Evolutionary conservation across 208 protist genomes (phyloP).

Genomic region (Trypanosomatidae sp.): DNA sequence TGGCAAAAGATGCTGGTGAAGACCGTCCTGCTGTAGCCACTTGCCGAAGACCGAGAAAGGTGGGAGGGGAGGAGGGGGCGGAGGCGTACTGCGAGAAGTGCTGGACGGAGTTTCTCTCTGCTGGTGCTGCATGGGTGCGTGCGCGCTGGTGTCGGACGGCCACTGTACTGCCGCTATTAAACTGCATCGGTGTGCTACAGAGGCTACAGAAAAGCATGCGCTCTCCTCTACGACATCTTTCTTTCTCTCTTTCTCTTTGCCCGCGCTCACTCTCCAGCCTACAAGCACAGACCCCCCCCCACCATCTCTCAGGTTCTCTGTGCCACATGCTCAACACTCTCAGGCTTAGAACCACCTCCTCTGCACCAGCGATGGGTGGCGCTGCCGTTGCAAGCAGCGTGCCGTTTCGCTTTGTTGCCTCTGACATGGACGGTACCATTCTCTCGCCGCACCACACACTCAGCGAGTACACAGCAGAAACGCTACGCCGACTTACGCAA

Average conservation of each 20-base stretch:
- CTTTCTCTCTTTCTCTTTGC: neutral
- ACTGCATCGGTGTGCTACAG: neutral
- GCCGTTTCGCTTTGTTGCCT: slow-evolving; percentile 42
- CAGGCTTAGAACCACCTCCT: slow-evolving; percentile 3
- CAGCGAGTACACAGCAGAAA: slow-evolving; percentile 32
- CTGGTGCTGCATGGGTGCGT: neutral
- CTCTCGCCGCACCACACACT: slow-evolving; percentile 42
- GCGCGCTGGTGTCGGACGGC: neutral
- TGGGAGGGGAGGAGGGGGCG: neutral
- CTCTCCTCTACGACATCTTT: neutral
- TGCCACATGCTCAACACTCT: slow-evolving; percentile 8
- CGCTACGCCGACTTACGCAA: slow-evolving; percentile 50
- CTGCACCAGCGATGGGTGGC: neutral
- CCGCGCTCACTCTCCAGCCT: neutral
- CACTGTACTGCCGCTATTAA: neutral
- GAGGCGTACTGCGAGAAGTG: neutral
- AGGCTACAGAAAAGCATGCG: neutral
- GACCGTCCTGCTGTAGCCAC: slow-evolving; percentile 20
- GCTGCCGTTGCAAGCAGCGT: neutral
- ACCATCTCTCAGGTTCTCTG: neutral
- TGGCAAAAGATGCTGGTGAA: slow-evolving; percentile 38
- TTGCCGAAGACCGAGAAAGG: neutral
- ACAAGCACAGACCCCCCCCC: neutral
- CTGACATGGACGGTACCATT: slow-evolving; percentile 63
- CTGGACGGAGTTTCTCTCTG: neutral